Evolutionary conservation across 2,329 filamentous ascomycete species (phyloP), one percentile per base, ranked within the genome.

Genomic region (Nemania sp.): DNA sequence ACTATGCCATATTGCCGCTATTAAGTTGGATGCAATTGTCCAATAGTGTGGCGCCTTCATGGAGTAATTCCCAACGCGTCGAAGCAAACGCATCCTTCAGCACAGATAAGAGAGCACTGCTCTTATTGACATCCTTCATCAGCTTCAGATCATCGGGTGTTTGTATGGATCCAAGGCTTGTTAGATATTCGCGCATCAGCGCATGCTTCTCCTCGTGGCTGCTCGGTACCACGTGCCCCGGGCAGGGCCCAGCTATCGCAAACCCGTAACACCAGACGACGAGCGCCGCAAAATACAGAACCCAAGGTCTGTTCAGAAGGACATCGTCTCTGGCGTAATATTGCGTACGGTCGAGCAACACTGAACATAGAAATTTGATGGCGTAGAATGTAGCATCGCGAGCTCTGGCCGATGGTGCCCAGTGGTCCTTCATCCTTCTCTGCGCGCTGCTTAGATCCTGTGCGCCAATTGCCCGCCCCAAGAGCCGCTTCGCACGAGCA

Each of bases 211-310:
- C 90, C 15, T 89, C 86, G 56, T 85, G 85, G 0, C 84, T 90
- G 43, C 78, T 80, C 64, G 92, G 88, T 22, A 82, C 81, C 73
- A 80, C 85, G 58, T 81, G 76, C 3, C 80, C 81, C 6, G 85
- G 82, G 65, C 92, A 88, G 0, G 93, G 88, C 0, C 96, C 96
- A 73, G 98, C 96, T 22, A 97, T 83, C 0, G 95, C 94, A 77
- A 90, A 98, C 2, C 94, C 95, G 75, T 98, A 99, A 68, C 90
- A 93, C 96, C 96, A 99, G 0, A 98, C 92, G 24, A 98, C 93
- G 15, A 99, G 85, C 0, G 91, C 90, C 0, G 96, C 93, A 77
- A 97, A 97, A 80, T 98, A 99, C 59, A 98, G 84, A 11, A 98
- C 94, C 95, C 96, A 99, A 0, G 95, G 93, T 18, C 96, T 87